phyloP scores from a whole-genome alignment of 805 yeast genomes.

The Barnettozyma sp. region DNA sequence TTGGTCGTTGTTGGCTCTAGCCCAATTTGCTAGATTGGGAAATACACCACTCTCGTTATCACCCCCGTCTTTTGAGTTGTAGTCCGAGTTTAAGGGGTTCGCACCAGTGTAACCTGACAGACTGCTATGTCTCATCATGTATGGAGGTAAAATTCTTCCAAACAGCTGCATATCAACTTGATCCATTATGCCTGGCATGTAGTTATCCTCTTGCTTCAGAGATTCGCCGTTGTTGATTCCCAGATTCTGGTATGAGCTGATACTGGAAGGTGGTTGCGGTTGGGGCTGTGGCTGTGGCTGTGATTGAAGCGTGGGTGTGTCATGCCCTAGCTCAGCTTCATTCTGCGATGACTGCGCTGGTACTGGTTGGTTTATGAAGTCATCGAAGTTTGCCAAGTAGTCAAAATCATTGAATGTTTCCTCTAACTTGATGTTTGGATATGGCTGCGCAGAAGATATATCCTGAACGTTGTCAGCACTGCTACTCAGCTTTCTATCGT shows the following conservation, averaged over 20 bases:
- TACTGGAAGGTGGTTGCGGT: no score
- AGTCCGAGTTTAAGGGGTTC: no score
- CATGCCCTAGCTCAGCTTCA: background rate
- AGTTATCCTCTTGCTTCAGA: conserved; percentile 23
- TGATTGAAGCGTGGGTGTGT: no score
- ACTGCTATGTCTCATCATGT: conserved; percentile 46
- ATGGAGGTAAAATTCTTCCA: conserved; percentile 79
- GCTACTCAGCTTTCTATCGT: conserved; percentile 4
- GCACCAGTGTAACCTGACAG: no score
- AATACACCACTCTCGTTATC: no score
- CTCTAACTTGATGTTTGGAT: conserved; percentile 19
- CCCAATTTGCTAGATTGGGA: no score
- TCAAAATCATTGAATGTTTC: conserved; percentile 22
- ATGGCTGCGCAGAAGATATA: no score
- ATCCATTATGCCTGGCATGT: conserved; percentile 80
- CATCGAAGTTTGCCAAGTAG: conserved; percentile 26
- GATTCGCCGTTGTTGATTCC: conserved; percentile 2
- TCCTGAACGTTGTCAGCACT: no score
- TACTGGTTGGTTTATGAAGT: conserved; percentile 22
- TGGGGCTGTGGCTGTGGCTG: no score
- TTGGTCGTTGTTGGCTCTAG: no score
- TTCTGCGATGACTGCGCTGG: conserved; percentile 1
- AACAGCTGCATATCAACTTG: conserved; percentile 78
- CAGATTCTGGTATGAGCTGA: background rate
- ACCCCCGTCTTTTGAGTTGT: no score